phyloP scores from a whole-genome alignment of 148 eudicot genomes.

The Suaeda aralocaspica region DNA sequence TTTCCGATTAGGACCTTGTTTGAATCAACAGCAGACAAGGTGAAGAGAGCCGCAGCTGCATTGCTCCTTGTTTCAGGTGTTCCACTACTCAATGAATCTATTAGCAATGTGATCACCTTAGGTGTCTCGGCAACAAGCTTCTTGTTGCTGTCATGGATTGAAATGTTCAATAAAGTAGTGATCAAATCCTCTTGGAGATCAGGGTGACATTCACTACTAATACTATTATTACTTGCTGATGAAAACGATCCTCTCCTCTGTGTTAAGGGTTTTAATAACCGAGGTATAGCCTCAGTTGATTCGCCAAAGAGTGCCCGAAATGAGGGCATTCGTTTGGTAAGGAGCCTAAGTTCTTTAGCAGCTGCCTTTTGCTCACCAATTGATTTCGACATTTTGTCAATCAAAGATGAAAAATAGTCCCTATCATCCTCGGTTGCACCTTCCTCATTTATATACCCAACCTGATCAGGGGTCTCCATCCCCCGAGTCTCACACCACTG shows the following conservation, averaged over 20 bases:
- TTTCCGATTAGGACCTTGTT: slow-evolving; percentile 75
- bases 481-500: slow-evolving; percentile 68
- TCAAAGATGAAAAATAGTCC: slow-evolving; percentile 46
- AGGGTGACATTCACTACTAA: slow-evolving; percentile 28
- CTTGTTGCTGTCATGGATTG: slow-evolving; percentile 89
- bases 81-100: slow-evolving; percentile 57
- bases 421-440: slow-evolving; percentile 55
- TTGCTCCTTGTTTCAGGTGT: slow-evolving; percentile 72
- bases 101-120: slow-evolving; percentile 53
- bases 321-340: slow-evolving; percentile 73
- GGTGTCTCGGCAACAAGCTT: slow-evolving; percentile 86
- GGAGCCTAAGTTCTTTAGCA: slow-evolving; percentile 64
- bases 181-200: slow-evolving; percentile 83
- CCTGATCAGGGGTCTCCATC: slow-evolving; percentile 40
- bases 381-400: slow-evolving; percentile 62
- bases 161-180: slow-evolving; percentile 78
- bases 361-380: slow-evolving; percentile 73
- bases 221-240: slow-evolving; percentile 15
- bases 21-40: slow-evolving; percentile 86
- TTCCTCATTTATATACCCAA: slow-evolving; percentile 39
- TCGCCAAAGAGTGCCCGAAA: slow-evolving; percentile 86
- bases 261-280: slow-evolving; percentile 45
- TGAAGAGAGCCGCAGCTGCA: slow-evolving; percentile 93
- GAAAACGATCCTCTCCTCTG: slow-evolving; percentile 30
- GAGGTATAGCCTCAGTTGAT: slow-evolving; percentile 43